Evolutionary conservation across 2,329 filamentous ascomycete genomes (phyloP).

Genomic region (Pseudomassariella vexata): DNA sequence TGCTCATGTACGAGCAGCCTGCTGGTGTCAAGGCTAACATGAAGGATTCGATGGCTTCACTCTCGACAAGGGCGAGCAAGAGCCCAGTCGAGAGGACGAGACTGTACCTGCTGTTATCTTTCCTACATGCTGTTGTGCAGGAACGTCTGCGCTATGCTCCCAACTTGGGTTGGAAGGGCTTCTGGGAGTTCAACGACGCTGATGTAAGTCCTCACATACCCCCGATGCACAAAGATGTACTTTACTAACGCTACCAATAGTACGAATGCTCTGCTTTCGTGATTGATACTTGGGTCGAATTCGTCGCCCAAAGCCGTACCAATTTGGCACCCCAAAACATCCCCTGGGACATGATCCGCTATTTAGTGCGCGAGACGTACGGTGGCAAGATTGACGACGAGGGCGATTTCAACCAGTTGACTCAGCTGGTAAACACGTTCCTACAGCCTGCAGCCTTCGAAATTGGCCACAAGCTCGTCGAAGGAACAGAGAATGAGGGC

Average conservation of each 20-base stretch:
- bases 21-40: constrained; percentile 96
- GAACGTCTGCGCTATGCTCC: constrained; percentile 92
- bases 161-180: constrained; percentile 92
- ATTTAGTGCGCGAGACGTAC: constrained; percentile 88
- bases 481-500: constrained; percentile 50
- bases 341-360: constrained; percentile 93
- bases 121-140: constrained; percentile 93
- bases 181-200: constrained; percentile 99
- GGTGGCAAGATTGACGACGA: constrained; percentile 96
- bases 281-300: constrained; percentile 90
- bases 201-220: constrained; percentile 62
- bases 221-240: too few relatives aligned
- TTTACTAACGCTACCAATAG: constrained; percentile 36
- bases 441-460: constrained; percentile 89
- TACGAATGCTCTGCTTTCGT: constrained; percentile 97
- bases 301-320: constrained; percentile 73
- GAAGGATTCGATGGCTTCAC: constrained; percentile 88
- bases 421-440: constrained; percentile 67
- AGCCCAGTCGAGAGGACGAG: constrained; percentile 86
- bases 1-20: constrained; percentile 97
- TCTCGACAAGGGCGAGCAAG: constrained; percentile 70
- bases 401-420: constrained; percentile 71
- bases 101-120: constrained; percentile 84
- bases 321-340: constrained; percentile 93
- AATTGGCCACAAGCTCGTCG: constrained; percentile 82